Conservation (phyloP, 2,329 filamentous ascomycete species). For the Diaporthe longicolla region DNA sequence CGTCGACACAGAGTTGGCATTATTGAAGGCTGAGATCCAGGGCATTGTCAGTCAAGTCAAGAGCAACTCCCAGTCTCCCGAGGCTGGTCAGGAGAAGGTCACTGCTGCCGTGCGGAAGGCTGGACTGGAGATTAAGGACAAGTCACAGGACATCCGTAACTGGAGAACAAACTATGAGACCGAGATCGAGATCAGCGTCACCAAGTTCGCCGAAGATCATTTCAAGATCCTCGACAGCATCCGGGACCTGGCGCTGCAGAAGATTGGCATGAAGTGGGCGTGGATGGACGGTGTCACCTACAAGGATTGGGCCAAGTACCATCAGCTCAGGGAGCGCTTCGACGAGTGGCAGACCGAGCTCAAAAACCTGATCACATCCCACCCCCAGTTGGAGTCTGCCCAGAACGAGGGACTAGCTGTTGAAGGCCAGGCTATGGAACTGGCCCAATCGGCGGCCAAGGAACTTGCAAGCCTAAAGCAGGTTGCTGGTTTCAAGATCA, state of each 20-base stretch:
- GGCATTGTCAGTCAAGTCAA: constrained; percentile 68
- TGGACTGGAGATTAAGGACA: constrained; percentile 81
- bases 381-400: constrained; percentile 78
- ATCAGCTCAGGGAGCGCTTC: constrained; percentile 86
- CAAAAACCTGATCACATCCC: constrained; percentile 79
- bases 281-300: constrained; percentile 97
- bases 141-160: constrained; percentile 80
- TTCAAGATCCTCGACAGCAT: constrained; percentile 87
- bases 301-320: constrained; percentile 97
- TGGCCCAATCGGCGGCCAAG: constrained; percentile 83
- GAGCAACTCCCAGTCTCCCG: constrained; percentile 56
- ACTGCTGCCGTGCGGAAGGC: constrained; percentile 71
- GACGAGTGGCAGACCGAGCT: constrained; percentile 89
- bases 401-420: constrained; percentile 71
- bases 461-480: constrained; percentile 87
- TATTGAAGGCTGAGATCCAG: constrained; percentile 78
- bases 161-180: constrained; percentile 83
- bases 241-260: constrained; percentile 86
- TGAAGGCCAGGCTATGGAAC: constrained; percentile 83
- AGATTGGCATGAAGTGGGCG: constrained; percentile 95
- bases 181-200: constrained; percentile 77
- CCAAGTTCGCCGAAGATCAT: constrained; percentile 82
- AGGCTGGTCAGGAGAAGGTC: constrained; percentile 60
- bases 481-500: constrained; percentile 87
- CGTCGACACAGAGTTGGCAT: constrained; percentile 72